These are phyloP conservation scores for Ulmus americana DNA, from an alignment of 331 rosid species.

Conservation along the genomic window DNA sequence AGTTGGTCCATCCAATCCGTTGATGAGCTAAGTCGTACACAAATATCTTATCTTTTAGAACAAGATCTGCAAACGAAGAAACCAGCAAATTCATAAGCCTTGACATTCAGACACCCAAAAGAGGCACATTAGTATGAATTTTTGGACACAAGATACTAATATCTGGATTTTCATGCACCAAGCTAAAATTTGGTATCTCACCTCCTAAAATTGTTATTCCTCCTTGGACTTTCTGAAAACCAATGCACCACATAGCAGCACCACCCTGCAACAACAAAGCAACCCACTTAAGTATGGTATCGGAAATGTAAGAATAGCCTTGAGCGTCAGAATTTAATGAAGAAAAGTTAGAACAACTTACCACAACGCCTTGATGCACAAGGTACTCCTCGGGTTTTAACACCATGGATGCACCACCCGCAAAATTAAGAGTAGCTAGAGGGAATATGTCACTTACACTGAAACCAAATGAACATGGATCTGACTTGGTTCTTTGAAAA, in stretches of 20 bases:
- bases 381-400: constrained; percentile 87
- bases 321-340: constrained; percentile 12
- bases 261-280: constrained; percentile 53
- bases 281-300: constrained; percentile 1
- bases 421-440: constrained; percentile 75
- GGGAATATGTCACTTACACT: constrained; percentile 82
- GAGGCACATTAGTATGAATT: neutral
- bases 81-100: constrained; percentile 15
- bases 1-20: constrained; percentile 81
- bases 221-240: constrained; percentile 72
- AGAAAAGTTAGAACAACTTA: constrained; percentile 35
- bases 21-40: constrained; percentile 74
- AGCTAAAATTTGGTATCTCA: constrained; percentile 25
- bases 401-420: constrained; percentile 83
- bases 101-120: neutral
- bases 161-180: too few relatives aligned
- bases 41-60: constrained; percentile 82
- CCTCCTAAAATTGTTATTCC: constrained; percentile 94
- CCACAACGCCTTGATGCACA: constrained; percentile 56
- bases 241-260: constrained; percentile 87
- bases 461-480: constrained; percentile 30
- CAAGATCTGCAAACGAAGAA: constrained; percentile 64
- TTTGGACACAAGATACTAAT: neutral
- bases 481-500: constrained; percentile 24
- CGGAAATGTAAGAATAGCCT: neutral